These are phyloP conservation scores for Capronia americana DNA, from an alignment of 2,329 filamentous ascomycete genomes.

Conservation along the genomic window DNA sequence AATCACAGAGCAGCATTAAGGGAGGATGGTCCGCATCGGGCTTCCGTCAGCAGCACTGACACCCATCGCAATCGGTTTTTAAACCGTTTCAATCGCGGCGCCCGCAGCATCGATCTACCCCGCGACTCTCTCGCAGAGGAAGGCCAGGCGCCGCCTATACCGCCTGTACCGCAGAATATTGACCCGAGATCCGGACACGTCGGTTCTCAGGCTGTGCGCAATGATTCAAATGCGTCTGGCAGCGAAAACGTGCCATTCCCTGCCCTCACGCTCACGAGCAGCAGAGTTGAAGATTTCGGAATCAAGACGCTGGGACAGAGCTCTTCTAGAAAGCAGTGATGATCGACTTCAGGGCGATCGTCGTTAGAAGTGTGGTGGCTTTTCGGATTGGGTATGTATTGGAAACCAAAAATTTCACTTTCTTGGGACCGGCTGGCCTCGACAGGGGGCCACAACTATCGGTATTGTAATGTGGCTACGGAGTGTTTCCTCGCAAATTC, in stretches of 20 bases:
- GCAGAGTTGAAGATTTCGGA: constrained; percentile 27
- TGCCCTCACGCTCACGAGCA: constrained; percentile 12
- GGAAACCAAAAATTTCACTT: background rate
- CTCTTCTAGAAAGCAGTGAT: constrained; percentile 7
- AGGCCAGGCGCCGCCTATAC: constrained; percentile 31
- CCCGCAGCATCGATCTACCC: constrained; percentile 28
- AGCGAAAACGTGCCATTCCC: constrained; percentile 25
- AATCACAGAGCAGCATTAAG: constrained; percentile 9
- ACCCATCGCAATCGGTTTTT: constrained; percentile 69
- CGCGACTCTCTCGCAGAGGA: constrained; percentile 37
- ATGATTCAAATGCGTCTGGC: constrained; percentile 25
- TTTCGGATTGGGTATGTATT: background rate
- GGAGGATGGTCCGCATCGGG: constrained; percentile 17
- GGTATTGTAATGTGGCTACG: background rate
- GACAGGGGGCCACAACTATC: background rate
- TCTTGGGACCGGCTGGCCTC: background rate
- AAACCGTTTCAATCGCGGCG: constrained; percentile 50
- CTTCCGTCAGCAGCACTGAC: constrained; percentile 43
- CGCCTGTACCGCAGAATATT: constrained; percentile 7
- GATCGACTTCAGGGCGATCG: background rate
- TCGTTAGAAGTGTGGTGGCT: background rate
- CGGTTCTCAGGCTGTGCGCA: constrained; percentile 35
- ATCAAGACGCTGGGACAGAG: constrained; percentile 15
- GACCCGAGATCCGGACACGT: constrained; percentile 38
- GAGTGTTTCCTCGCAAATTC: background rate